Evolutionary conservation across 768 basidiomycete genomes (phyloP), one percentile per base, ranked within the genome.

Genomic region (Dioszegia aurantiaca): DNA sequence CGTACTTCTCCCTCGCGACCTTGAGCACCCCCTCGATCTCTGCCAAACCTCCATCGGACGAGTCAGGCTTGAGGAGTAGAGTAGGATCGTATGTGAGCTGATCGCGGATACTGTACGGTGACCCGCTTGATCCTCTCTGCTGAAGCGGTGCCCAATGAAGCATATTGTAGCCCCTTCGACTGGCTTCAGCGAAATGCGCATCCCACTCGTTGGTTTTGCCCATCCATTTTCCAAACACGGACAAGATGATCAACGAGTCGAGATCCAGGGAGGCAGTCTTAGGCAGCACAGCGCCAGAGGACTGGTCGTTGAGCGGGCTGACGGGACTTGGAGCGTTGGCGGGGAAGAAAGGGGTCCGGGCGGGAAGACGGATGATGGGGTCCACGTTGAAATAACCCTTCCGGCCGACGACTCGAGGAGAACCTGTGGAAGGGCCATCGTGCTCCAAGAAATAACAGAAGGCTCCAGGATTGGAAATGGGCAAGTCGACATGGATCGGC

Each of bases 171-270:
- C 95, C 94, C 46, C 94, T 81, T 53, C 89, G 82, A 52, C 85
- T 84, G 11, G 90, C 88, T 77, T 93, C 90, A 47, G 83, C 81
- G 64, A 95, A 89, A 72, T 89, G 85, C 2, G 81, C 80, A 42
- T 78, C 80, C 95, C 95, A 98, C 28, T 85, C 80, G 11, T 80
- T 76, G 33, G 90, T 77, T 1, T 87, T 82, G 1, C 93, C 94
- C 90, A 97, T 95, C 95, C 95, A 99, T 76, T 99, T 99, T 1
- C 92, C 94, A 43, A 99, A 86, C 37, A 94, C 81, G 4, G 89
- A 92, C 55, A 98, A 80, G 69, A 98, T 86, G 31, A 87, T 84
- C 8, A 99, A 81, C 16, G 89, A 91, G 73, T 95, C 88, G 41
- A 97, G 82, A 1, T 91, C 87, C 17, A 98, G 79, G 65, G 88